phyloP scores from a whole-genome alignment of 1,139 yeast species.

The Scheffersomyces segobiensis region DNA sequence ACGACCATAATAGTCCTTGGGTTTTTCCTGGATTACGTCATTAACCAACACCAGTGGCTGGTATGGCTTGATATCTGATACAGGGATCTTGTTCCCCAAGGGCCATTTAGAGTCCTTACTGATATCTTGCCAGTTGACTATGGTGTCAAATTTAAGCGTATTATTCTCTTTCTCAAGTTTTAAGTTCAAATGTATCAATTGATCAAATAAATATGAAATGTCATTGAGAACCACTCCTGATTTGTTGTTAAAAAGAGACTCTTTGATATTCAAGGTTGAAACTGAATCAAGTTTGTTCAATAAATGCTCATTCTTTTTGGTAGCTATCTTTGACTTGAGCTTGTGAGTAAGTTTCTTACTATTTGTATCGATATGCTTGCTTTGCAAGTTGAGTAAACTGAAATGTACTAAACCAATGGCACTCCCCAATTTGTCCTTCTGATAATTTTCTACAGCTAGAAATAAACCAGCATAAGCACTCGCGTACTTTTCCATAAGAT shows the following conservation, averaged over 20 bases:
- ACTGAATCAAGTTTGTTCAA: constrained; percentile 36
- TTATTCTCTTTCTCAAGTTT: constrained; percentile 47
- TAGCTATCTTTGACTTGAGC: constrained; percentile 27
- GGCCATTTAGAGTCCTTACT: constrained; percentile 49
- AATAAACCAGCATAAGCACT: constrained; percentile 46
- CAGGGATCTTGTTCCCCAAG: constrained; percentile 41
- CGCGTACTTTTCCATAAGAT: constrained; percentile 35
- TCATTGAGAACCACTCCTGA: constrained; percentile 42
- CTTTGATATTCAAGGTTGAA: constrained; percentile 37
- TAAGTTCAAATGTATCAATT: constrained; percentile 35
- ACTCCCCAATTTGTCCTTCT: constrained; percentile 40
- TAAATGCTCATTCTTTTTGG: constrained; percentile 31
- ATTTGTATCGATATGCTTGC: constrained; percentile 22
- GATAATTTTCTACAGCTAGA: constrained; percentile 43
- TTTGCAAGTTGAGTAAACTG: constrained; percentile 40
- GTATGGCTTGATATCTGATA: constrained; percentile 11
- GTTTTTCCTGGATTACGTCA: neutral
- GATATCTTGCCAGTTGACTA: constrained; percentile 39
- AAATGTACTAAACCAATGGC: constrained; percentile 46
- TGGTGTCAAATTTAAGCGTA: constrained; percentile 38
- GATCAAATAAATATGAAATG: constrained; percentile 40
- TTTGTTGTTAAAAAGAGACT: constrained; percentile 33
- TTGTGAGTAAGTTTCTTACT: constrained; percentile 17
- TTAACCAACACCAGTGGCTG: constrained; percentile 4
- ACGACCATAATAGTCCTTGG: constrained; percentile 2